phyloP scores from a whole-genome alignment of 2,329 filamentous ascomycete species.

The Metarhizium sp. region DNA sequence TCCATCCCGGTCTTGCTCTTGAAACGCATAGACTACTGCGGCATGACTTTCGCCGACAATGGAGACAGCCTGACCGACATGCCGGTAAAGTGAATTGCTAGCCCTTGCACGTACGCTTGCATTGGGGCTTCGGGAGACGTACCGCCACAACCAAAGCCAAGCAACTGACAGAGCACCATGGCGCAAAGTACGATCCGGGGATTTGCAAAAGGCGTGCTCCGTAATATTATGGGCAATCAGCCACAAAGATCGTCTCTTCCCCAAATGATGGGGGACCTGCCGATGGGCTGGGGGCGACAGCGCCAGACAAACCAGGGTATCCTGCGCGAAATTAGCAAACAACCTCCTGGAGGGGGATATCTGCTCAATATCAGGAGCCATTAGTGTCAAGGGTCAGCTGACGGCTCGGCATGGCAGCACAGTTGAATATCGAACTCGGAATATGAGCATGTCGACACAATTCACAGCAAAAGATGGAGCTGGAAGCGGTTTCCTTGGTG shows the following conservation, averaged over 20 bases:
- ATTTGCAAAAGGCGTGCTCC: background rate
- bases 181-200: background rate
- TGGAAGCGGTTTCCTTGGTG: background rate
- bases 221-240: background rate
- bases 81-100: background rate
- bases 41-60: background rate
- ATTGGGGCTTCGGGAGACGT: conserved; percentile 6
- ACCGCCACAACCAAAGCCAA: background rate
- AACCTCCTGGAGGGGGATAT: background rate
- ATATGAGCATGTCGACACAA: background rate
- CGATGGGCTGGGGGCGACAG: background rate
- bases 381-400: background rate
- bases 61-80: background rate
- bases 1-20: background rate
- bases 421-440: background rate
- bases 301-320: background rate
- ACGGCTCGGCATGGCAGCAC: background rate
- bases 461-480: background rate
- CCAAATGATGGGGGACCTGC: background rate
- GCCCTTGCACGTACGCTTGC: background rate
- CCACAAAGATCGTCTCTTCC: conserved; percentile 2
- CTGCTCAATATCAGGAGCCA: background rate
- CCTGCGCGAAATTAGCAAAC: background rate
- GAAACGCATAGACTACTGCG: background rate
- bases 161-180: background rate